Evolutionary conservation across 306 rosid genomes (phyloP).

Genomic region (Fragaria iinumae): DNA sequence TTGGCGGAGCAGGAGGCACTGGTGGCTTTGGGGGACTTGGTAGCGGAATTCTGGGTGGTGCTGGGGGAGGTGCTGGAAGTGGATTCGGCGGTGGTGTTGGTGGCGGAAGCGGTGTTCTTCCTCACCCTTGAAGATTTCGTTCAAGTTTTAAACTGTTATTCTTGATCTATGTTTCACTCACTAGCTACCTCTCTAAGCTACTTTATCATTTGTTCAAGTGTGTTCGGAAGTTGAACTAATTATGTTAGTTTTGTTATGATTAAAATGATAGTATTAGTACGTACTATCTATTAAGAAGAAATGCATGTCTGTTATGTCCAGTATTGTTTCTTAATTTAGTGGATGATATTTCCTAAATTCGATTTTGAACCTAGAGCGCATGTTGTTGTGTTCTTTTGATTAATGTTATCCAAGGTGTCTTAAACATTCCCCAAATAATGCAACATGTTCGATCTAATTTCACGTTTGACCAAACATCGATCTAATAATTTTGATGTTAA

Average conservation of each 20-base stretch:
- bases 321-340: not conserved
- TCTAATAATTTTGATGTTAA: not conserved
- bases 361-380: not conserved
- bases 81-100: conserved; percentile 9
- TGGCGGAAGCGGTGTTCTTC: conserved; percentile 36
- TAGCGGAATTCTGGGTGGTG: conserved; percentile 8
- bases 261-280: not conserved
- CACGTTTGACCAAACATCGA: not conserved
- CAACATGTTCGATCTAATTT: not conserved
- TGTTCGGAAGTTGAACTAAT: conserved; percentile 3
- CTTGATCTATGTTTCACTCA: not conserved
- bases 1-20: conserved; percentile 15
- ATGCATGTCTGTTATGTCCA: not conserved
- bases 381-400: not conserved
- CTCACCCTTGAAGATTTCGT: conserved; percentile 45
- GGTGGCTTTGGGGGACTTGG: conserved; percentile 18
- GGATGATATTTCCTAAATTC: not conserved
- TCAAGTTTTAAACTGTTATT: not conserved
- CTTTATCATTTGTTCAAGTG: not conserved
- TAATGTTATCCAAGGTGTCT: no score
- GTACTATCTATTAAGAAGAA: not conserved
- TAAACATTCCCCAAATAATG: not conserved
- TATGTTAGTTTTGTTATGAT: not conserved
- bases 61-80: conserved; percentile 18
- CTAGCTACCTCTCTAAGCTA: not conserved